Evolutionary conservation across 257 asterid species (phyloP).

Genomic region (Salvia miltiorrhiza): DNA sequence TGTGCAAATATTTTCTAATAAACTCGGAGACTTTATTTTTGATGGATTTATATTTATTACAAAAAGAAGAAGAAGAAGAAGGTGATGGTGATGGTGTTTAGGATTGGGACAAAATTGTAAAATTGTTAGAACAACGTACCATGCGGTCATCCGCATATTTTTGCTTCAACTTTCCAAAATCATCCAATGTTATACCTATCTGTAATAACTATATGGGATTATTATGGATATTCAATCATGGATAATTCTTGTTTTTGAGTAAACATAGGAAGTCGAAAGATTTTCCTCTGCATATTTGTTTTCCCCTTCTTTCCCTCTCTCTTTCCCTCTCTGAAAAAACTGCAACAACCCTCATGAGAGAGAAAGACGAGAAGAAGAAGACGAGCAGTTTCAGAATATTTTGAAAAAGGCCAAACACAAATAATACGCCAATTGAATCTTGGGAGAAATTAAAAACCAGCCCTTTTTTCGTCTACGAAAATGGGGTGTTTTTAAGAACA

Average conservation of each 20-base stretch:
- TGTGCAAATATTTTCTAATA: background rate
- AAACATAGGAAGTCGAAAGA: conserved; percentile 16
- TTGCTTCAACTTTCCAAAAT: background rate
- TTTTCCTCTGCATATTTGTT: conserved; percentile 16
- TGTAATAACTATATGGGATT: background rate
- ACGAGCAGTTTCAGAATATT: background rate
- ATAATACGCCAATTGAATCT: background rate
- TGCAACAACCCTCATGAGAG: conserved; percentile 19
- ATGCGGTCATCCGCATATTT: conserved; percentile 28
- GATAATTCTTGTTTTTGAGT: conserved; percentile 20
- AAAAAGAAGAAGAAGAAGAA: background rate
- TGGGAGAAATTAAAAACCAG: background rate
- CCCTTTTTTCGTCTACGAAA: conserved; percentile 4
- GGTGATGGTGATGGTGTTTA: background rate
- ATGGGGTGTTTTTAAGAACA: conserved; percentile 9
- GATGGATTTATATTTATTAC: background rate
- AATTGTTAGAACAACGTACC: background rate
- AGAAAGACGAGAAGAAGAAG: conserved; percentile 5
- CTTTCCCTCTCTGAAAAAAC: conserved; percentile 11
- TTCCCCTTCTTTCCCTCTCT: conserved; percentile 13
- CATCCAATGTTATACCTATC: conserved; percentile 10
- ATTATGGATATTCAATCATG: conserved; percentile 7
- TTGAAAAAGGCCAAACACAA: background rate
- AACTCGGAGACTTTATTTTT: background rate
- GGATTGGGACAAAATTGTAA: conserved; percentile 22